Evolutionary conservation across 2,329 filamentous ascomycete species (phyloP), one percentile per base, ranked within the genome.

Genomic region (Lithohypha guttulata): DNA sequence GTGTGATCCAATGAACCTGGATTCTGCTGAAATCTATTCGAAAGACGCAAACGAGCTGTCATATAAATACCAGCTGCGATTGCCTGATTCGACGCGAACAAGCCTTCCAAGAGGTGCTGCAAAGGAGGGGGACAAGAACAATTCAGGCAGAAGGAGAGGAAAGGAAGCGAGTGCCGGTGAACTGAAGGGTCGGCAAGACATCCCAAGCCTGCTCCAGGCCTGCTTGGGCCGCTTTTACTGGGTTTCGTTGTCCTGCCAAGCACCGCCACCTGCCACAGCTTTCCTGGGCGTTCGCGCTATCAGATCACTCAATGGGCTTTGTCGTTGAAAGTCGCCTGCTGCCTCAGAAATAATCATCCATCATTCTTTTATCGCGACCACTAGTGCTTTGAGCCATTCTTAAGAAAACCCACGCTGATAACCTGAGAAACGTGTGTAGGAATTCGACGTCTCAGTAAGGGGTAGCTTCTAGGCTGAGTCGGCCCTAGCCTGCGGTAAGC

Each of bases 131-230:
- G 33, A n/a, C 18, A 25, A 22, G 11, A 8, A 7, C 11, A 13
- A 25, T 7, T 35, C 33, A 26, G 22, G 33, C 4, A 21, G 20
- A 25, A 28, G 26, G 17, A 35, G n/a, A 35, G 33, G 25, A 22
- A 35, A 35, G 20, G 20, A 14, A 35, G 33, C 33, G 33, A 35
- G 11, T n/a, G 33, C 22, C 33, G 18, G 10, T 13, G 21, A 26
- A 15, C 18, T 21, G 19, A 9, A n/a, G 7, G 33, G 21, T 14
- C 21, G 22, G 33, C 8, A 35, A 26, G 8, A 10, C 3, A 22
- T 35, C 33, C 33, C 17, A 35, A 35, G 21, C 33, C 21, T 25
- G 14, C 4, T 15, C 7, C 18, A 6, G 8, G 18, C 7, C 21
- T 20, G 21, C 32, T 22, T 7, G 8, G 8, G 5, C 11, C 26